Evolutionary conservation across 192 early-diverging fungal species (phyloP).

Genomic region (Coemansia sp.): DNA sequence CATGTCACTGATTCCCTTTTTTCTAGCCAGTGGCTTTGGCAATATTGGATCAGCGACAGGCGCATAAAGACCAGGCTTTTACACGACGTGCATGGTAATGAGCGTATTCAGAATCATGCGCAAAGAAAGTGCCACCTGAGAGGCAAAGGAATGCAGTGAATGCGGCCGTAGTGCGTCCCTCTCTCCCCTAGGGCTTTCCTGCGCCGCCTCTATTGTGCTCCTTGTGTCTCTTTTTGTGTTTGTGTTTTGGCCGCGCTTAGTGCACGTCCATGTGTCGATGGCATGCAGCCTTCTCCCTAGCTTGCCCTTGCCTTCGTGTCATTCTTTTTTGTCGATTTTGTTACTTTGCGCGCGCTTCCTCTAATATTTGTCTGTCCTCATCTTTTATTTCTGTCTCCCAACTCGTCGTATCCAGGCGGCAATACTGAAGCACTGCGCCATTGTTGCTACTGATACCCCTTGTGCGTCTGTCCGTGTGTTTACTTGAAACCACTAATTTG

Average conservation of each 20-base stretch:
- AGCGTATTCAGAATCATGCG: conserved; percentile 2
- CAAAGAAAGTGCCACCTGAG: conserved; percentile 8
- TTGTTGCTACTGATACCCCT: neutral
- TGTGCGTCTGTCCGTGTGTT: neutral
- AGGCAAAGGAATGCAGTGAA: neutral
- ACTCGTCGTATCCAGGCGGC: neutral
- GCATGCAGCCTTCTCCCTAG: neutral
- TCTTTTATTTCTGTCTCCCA: neutral
- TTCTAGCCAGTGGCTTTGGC: neutral
- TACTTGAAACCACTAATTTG: neutral
- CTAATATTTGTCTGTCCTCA: neutral
- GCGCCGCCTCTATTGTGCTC: conserved; percentile 5
- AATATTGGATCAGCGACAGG: neutral
- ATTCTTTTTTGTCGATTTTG: neutral
- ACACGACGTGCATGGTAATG: neutral
- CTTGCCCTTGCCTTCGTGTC: neutral
- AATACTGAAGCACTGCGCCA: neutral
- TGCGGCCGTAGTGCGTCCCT: conserved; percentile 1
- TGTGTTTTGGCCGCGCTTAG: conserved; percentile 4
- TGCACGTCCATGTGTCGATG: neutral
- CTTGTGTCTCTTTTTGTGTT: conserved; percentile 1
- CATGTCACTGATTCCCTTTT: neutral
- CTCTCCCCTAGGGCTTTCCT: neutral
- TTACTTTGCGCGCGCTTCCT: neutral
- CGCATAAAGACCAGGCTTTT: neutral